A percentile compares a stretch with the other conserved stretches of the same genome.
Conservation (phyloP, 2,329 filamentous ascomycete species). For the Arthrobotrys entomopaga region DNA sequence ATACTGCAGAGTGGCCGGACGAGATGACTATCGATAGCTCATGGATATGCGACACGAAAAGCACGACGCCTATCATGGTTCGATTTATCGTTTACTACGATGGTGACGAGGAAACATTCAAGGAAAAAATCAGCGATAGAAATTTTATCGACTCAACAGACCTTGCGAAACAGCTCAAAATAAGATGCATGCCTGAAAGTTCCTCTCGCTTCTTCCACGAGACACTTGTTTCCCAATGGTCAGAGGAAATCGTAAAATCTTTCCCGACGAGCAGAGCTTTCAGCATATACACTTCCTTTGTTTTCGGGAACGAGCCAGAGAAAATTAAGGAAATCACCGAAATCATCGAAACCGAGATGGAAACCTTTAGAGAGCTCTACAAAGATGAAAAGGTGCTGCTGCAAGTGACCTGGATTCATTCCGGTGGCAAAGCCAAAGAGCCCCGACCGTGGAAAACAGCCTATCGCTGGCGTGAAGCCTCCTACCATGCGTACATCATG, state of each 20-base stretch:
- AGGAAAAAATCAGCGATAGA: slow-evolving; percentile 25
- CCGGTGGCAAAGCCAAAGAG: slow-evolving; percentile 55
- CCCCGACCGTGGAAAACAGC: slow-evolving; percentile 56
- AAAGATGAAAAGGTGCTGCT: slow-evolving; percentile 54
- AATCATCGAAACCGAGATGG: slow-evolving; percentile 50
- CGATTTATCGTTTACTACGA: slow-evolving; percentile 56
- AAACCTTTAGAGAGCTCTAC: slow-evolving; percentile 55
- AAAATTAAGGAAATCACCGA: slow-evolving; percentile 24
- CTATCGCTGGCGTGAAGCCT: slow-evolving; percentile 60
- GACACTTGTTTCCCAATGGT: slow-evolving; percentile 59
- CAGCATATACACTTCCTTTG: slow-evolving; percentile 59
- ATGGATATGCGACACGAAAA: slow-evolving; percentile 55
- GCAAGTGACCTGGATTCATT: slow-evolving; percentile 60
- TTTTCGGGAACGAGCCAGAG: slow-evolving; percentile 44
- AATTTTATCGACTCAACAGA: slow-evolving; percentile 21
- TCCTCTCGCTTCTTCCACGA: slow-evolving; percentile 60
- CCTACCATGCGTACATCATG: slow-evolving; percentile 60
- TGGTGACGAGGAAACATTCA: slow-evolving; percentile 52
- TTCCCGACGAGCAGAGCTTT: slow-evolving; percentile 58
- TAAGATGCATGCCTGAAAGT: slow-evolving; percentile 50
- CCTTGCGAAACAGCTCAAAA: slow-evolving; percentile 57
- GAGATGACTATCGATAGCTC: slow-evolving; percentile 60
- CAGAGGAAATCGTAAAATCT: slow-evolving; percentile 58
- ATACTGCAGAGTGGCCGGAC: slow-evolving; percentile 58
- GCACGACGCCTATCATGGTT: slow-evolving; percentile 11